Evolutionary conservation across 208 protist genomes (phyloP), one percentile per base, ranked within the genome.

Genomic region (Acanthamoeba rhysodes): DNA sequence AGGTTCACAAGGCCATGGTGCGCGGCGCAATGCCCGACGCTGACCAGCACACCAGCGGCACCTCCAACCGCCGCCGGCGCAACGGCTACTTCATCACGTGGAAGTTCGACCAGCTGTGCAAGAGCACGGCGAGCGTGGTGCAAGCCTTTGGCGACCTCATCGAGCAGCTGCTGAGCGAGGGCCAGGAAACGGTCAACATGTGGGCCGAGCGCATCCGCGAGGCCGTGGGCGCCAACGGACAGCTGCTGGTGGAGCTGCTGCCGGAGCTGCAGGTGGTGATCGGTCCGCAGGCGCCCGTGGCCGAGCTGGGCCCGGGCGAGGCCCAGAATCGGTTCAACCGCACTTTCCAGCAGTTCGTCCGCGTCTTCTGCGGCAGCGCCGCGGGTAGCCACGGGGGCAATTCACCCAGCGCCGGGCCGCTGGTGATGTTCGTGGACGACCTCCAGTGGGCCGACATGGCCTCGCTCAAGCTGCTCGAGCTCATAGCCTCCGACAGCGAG

Each of bases 341-440:
- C 57, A 80, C 70, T 66, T 94, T 94, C 90, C 57, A 80, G 66
- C 90, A 94, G 53, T 94, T 94, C 64, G 70, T 94, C 10, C 90
- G 90, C 64, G 90, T 94, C 24, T 80, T 74, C 50, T 94, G 90
- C 41, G 55, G 29, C 66, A 16, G 32, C n/a, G n/a, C n/a, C n/a
- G n/a, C n/a, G n/a, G n/a, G n/a, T n/a, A n/a, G n/a, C n/a, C n/a
- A n/a, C n/a, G n/a, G n/a, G n/a, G n/a, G n/a, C n/a, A n/a, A n/a
- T n/a, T n/a, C n/a, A n/a, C n/a, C n/a, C n/a, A n/a, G 8, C 29
- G 7, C 22, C 66, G 66, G 66, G 32, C 85, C 90, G 29, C 90
- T 94, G 62, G 90, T 80, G 64, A 62, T 94, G 90, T 94, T 94
- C 70, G 66, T 94, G 90, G 90, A 94, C 50, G 90, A 94, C 64